These are phyloP conservation scores for Nicotiana undulata DNA, from an alignment of 257 asterid species.

Conservation along the genomic window DNA sequence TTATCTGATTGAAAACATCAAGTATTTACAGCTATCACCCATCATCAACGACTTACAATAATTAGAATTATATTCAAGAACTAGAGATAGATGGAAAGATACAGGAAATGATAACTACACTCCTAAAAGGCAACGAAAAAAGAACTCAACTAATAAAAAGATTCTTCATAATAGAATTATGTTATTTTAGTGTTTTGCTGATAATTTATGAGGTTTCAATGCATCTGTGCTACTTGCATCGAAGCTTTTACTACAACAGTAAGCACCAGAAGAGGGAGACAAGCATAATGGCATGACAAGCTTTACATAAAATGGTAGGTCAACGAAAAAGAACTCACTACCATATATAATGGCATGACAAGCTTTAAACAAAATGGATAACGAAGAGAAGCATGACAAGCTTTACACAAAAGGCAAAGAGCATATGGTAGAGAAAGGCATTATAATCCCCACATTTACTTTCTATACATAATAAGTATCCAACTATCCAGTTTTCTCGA, in stretches of 20 bases:
- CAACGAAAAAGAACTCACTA: no score
- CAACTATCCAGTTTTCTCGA: not conserved
- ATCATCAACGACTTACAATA: not conserved
- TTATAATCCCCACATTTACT: not conserved
- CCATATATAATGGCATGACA: no score
- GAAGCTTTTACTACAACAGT: not conserved
- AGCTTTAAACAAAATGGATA: no score
- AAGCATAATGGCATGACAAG: not conserved
- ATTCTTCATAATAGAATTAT: not conserved
- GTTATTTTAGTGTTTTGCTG: not conserved
- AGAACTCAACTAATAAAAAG: not conserved
- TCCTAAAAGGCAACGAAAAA: not conserved
- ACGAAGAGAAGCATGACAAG: not conserved
- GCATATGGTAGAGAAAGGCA: not conserved
- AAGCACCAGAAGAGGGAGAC: constrained; percentile 1
- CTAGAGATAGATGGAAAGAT: not conserved
- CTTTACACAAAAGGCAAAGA: not conserved
- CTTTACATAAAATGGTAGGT: no score
- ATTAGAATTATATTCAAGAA: not conserved
- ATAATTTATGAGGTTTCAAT: not conserved
- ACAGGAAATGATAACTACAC: not conserved
- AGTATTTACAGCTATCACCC: not conserved
- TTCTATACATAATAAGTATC: not conserved
- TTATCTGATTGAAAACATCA: not conserved
- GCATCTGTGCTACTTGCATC: not conserved